Conservation (phyloP, 345 rosid genomes). For the Populus alba region DNA sequence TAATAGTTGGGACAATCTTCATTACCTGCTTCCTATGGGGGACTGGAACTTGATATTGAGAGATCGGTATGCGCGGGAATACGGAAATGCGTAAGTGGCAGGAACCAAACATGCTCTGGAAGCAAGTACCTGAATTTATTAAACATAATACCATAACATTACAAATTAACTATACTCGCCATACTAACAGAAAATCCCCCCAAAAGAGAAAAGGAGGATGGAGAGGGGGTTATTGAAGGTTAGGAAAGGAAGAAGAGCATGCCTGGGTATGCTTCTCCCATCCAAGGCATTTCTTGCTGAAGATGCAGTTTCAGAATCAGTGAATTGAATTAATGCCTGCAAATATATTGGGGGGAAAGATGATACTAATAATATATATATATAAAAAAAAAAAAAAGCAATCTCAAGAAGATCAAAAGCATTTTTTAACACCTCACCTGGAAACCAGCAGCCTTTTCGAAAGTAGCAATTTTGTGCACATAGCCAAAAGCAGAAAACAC, state of each 20-base stretch:
- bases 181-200: background rate
- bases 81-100: constrained; percentile 87
- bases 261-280: constrained; percentile 96
- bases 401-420: constrained; percentile 8
- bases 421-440: constrained; percentile 51
- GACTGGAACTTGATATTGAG: constrained; percentile 97
- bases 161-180: background rate
- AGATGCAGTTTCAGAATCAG: constrained; percentile 83
- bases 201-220: background rate
- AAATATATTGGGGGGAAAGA: constrained; percentile 11
- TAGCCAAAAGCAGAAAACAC: constrained; percentile 98
- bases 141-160: constrained; percentile 5
- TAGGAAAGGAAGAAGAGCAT: constrained; percentile 18
- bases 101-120: constrained; percentile 66
- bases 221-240: background rate
- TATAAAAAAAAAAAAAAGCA: background rate
- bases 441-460: constrained; percentile 96
- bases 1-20: background rate
- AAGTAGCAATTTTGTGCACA: constrained; percentile 95
- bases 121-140: constrained; percentile 66
- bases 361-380: constrained; percentile 10
- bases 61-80: constrained; percentile 94
- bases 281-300: constrained; percentile 81
- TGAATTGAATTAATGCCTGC: constrained; percentile 93
- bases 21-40: constrained; percentile 95